These are phyloP conservation scores for Xerocomellus chrysenteron DNA, from an alignment of 768 basidiomycete species.

Conservation along the genomic window DNA sequence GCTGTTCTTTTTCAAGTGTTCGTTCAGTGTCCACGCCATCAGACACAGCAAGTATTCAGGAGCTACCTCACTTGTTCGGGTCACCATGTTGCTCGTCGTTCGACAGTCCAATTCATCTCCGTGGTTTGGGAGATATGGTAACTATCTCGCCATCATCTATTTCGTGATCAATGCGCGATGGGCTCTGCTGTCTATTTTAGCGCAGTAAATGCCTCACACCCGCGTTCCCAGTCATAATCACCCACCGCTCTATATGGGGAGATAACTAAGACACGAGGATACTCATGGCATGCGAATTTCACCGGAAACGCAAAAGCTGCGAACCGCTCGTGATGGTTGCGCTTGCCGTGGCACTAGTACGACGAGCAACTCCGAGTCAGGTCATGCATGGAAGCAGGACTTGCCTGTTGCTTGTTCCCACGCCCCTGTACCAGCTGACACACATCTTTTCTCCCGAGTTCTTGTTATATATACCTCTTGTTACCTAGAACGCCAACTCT, in stretches of 20 bases:
- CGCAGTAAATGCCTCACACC: background rate
- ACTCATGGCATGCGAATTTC: background rate
- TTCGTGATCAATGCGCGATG: background rate
- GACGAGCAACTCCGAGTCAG: no score
- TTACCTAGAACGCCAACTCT: no score
- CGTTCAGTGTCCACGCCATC: constrained; percentile 1
- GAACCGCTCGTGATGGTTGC: background rate
- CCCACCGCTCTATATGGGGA: background rate
- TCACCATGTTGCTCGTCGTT: background rate
- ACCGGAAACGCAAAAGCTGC: background rate
- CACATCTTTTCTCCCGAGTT: background rate
- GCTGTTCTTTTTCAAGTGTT: constrained; percentile 3
- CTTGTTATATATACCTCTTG: no score
- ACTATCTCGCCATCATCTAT: background rate
- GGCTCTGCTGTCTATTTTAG: background rate
- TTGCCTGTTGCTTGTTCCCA: background rate
- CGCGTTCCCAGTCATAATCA: background rate
- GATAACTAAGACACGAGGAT: background rate
- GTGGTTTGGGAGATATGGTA: background rate
- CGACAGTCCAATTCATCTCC: background rate
- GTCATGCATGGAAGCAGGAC: background rate
- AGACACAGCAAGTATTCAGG: background rate
- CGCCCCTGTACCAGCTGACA: background rate
- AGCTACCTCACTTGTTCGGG: background rate
- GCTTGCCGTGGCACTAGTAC: background rate